Evolutionary conservation across 345 rosid species (phyloP).

Genomic region (Boechera divaricarpa): DNA sequence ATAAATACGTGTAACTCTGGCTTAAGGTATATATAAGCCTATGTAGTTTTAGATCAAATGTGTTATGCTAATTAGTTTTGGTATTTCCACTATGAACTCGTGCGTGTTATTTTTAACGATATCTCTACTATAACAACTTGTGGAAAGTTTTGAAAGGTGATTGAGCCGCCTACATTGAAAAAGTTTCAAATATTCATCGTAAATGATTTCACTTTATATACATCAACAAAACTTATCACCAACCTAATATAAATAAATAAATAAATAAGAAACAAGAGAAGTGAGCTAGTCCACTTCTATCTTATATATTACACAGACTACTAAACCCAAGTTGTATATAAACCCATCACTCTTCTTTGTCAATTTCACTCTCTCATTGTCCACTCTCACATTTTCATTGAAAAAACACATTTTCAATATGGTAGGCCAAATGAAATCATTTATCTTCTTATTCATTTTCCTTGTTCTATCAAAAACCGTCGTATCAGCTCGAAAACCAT

Average conservation of each 20-base stretch:
- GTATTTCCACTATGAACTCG: neutral
- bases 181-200: conserved; percentile 9
- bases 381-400: neutral
- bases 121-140: conserved; percentile 10
- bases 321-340: conserved; percentile 26
- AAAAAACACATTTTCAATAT: conserved; percentile 10
- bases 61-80: neutral
- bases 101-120: neutral
- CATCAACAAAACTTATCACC: conserved; percentile 27
- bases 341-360: conserved; percentile 29
- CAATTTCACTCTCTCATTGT: conserved; percentile 9
- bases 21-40: neutral
- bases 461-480: conserved; percentile 34
- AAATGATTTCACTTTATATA: conserved; percentile 1
- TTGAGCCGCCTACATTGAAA: conserved; percentile 42
- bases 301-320: neutral
- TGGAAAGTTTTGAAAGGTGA: conserved; percentile 21
- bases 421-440: conserved; percentile 31
- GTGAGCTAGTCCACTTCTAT: conserved; percentile 26
- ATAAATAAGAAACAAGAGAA: neutral
- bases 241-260: neutral
- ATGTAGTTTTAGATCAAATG: conserved; percentile 7
- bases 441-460: conserved; percentile 21
- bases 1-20: neutral
- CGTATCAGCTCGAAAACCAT: conserved; percentile 38